Evolutionary conservation across 306 rosid genomes (phyloP).

Genomic region (Begonia loranthoides): DNA sequence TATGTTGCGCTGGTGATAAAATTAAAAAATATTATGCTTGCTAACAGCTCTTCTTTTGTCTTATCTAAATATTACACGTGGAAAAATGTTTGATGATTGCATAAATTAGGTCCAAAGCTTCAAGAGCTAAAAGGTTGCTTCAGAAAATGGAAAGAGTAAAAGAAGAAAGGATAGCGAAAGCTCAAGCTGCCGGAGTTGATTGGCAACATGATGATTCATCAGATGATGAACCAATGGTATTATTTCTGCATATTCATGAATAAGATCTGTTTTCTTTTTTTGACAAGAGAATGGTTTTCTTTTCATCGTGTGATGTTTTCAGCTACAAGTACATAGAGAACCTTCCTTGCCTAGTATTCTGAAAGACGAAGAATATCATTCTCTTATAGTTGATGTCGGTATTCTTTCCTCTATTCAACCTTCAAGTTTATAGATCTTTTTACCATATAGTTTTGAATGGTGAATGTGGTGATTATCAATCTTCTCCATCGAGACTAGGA

Average conservation of each 20-base stretch:
- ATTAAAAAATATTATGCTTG: too few relatives aligned
- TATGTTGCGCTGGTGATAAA: too few relatives aligned
- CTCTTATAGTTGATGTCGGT: slow-evolving; percentile 61
- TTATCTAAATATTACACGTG: too few relatives aligned
- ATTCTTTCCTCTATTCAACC: slow-evolving; percentile 9
- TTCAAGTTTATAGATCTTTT: neutral
- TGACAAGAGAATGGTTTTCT: slow-evolving; percentile 7
- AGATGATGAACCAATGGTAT: slow-evolving; percentile 35
- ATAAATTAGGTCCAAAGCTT: slow-evolving; percentile 55
- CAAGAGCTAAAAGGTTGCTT: slow-evolving; percentile 63
- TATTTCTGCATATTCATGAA: slow-evolving; percentile 10
- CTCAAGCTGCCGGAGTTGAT: slow-evolving; percentile 59
- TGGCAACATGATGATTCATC: slow-evolving; percentile 58
- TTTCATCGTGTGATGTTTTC: slow-evolving; percentile 20
- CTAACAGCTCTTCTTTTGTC: too few relatives aligned
- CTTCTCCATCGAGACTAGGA: neutral
- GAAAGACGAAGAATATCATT: slow-evolving; percentile 54
- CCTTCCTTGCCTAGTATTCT: slow-evolving; percentile 57
- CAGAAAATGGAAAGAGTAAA: slow-evolving; percentile 45
- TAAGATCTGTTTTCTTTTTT: slow-evolving; percentile 5
- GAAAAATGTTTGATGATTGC: slow-evolving; percentile 4
- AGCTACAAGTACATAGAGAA: slow-evolving; percentile 29
- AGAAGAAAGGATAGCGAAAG: slow-evolving; percentile 60
- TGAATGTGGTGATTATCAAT: neutral
- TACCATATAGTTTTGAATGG: neutral